Percentiles rank a stretch among this genome's conserved stretches.
phyloP scores from a whole-genome alignment of 2,329 filamentous ascomycete species.

The Cladorrhinum sp. region DNA sequence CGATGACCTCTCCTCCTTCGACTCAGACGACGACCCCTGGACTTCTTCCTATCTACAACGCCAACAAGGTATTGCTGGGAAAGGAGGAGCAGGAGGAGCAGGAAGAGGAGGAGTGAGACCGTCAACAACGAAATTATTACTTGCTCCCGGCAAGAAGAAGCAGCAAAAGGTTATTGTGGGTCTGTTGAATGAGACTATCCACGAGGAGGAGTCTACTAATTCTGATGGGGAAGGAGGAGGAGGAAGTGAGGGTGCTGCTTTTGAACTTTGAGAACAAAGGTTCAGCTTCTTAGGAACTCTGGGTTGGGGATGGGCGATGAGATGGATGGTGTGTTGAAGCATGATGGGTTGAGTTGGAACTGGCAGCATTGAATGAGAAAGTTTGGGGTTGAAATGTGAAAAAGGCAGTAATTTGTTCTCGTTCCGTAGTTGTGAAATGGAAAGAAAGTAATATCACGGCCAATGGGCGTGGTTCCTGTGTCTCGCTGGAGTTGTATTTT shows the following conservation, averaged over 20 bases:
- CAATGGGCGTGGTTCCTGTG: no score
- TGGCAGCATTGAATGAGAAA: no score
- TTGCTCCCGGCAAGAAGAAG: not conserved
- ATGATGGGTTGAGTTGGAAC: no score
- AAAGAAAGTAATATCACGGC: no score
- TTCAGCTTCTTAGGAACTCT: no score
- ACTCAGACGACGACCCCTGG: slow-evolving; percentile 5
- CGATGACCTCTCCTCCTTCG: not conserved
- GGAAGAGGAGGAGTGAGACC: not conserved
- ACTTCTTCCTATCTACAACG: not conserved
- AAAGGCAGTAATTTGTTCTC: no score
- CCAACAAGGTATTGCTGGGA: not conserved
- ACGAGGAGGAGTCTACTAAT: slow-evolving; percentile 57
- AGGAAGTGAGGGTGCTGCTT: not conserved
- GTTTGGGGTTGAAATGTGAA: no score
- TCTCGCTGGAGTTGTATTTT: no score
- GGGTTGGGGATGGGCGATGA: no score
- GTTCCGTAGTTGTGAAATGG: no score
- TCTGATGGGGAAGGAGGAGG: not conserved
- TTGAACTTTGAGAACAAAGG: no score
- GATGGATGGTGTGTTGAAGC: no score
- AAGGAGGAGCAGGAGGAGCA: not conserved
- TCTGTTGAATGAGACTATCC: slow-evolving; percentile 65
- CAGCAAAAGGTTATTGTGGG: slow-evolving; percentile 39
- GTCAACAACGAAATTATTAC: slow-evolving; percentile 23